Evolutionary conservation across 352 stramenopile species (phyloP).

Genomic region (Discostella stelligera): DNA sequence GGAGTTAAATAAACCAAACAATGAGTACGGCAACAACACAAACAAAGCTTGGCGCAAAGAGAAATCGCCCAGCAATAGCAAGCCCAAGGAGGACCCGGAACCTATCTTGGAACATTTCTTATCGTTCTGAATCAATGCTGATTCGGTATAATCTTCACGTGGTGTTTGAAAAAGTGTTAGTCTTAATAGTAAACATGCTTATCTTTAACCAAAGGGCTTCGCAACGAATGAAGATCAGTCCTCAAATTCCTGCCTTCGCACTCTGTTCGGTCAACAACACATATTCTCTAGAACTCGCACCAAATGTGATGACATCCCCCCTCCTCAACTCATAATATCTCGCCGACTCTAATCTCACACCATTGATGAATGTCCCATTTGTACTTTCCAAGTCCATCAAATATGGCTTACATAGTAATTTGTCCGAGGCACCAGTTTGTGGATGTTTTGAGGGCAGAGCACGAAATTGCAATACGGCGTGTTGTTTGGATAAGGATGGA

Average conservation of each 20-base stretch:
- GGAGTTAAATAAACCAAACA: conserved; percentile 14
- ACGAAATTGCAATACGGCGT: conserved; percentile 93
- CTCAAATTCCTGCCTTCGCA: conserved; percentile 32
- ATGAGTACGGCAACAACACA: conserved; percentile 1
- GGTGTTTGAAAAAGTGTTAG: background rate
- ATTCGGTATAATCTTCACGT: background rate
- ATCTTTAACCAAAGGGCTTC: background rate
- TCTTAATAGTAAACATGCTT: conserved; percentile 4
- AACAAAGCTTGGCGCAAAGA: background rate
- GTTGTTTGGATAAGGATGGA: conserved; percentile 94
- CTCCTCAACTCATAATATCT: conserved; percentile 95
- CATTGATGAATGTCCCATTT: conserved; percentile 97
- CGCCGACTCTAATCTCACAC: conserved; percentile 88
- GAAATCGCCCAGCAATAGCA: conserved; percentile 11
- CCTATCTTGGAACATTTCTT: conserved; percentile 16
- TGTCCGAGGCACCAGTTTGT: conserved; percentile 22
- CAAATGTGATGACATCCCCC: conserved; percentile 96
- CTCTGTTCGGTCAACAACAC: conserved; percentile 85
- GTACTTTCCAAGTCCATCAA: conserved; percentile 97
- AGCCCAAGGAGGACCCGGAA: conserved; percentile 15
- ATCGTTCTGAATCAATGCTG: conserved; percentile 11
- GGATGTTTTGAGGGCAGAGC: conserved; percentile 31
- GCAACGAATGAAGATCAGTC: background rate
- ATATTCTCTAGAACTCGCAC: conserved; percentile 95
- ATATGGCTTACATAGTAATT: conserved; percentile 87